A percentile compares a stretch with the other conserved stretches of the same genome.
phyloP scores from a whole-genome alignment of 495 filamentous ascomycete genomes.

The Aspergillus baeticus region DNA sequence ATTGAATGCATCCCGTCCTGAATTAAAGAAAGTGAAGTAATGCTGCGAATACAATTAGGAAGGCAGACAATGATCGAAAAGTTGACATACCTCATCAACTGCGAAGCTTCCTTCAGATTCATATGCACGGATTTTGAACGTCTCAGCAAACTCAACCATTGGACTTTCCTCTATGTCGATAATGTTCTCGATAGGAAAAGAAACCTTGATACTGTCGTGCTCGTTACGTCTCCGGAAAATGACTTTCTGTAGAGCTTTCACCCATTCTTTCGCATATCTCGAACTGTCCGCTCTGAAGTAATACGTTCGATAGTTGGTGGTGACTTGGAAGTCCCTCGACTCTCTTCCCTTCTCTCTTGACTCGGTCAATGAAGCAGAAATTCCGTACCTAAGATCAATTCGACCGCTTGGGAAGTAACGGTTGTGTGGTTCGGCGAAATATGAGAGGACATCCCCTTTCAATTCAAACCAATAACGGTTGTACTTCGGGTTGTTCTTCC shows the following conservation, averaged over 20 bases:
- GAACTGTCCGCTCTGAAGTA: conserved; percentile 88
- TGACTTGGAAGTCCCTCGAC: conserved; percentile 70
- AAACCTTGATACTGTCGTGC: conserved; percentile 95
- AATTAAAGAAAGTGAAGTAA: conserved; percentile 93
- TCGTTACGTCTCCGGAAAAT: conserved; percentile 97
- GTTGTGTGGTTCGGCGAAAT: conserved; percentile 80
- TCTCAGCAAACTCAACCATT: conserved; percentile 89
- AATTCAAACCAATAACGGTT: conserved; percentile 96
- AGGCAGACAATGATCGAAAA: background rate
- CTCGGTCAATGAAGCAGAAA: conserved; percentile 70
- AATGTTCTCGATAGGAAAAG: conserved; percentile 81
- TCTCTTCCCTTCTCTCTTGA: conserved; percentile 72
- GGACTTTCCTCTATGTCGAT: conserved; percentile 92
- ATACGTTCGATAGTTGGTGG: conserved; percentile 79
- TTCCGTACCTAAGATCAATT: conserved; percentile 89
- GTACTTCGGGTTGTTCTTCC: conserved; percentile 84
- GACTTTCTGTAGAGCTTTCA: conserved; percentile 87
- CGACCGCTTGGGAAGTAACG: conserved; percentile 90
- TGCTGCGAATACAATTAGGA: conserved; percentile 58
- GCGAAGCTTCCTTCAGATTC: conserved; percentile 92
- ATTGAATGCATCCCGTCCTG: conserved; percentile 79
- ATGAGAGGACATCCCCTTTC: conserved; percentile 93
- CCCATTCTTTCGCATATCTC: conserved; percentile 93
- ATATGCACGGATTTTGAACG: conserved; percentile 87
- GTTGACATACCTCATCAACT: conserved; percentile 77